Base-by-base conservation (phyloP, 306 rosid species). In the Lathyrus aphaca region DNA sequence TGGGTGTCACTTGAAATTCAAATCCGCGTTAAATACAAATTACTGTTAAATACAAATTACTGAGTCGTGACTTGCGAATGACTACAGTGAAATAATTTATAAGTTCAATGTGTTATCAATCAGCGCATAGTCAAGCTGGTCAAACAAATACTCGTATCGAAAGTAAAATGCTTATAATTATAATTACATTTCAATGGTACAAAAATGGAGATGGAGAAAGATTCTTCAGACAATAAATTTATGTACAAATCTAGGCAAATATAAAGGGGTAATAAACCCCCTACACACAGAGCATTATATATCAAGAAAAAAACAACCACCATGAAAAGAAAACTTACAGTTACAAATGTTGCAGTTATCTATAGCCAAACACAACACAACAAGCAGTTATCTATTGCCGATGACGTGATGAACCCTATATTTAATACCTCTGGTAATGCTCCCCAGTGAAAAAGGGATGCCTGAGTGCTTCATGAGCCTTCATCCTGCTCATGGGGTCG, bases 361-460 rank as follows among this genome's bases (percentile, higher is more conserved):
- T 51, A 61, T 30, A 48, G 68, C 74, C 14, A 53, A 56, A 53
- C 54, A 51, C 29, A 76, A 72, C 54, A 32, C 25, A 11, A 13
- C 35, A 54, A 23, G 5, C 10, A 21, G 8, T 53, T 53, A 53
- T 21, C 59, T 53, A 11, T 21, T 19, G 3, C 15, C 59, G 15
- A 21, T 23, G 59, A 10, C 9, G 3, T 53, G 32, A 39, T 62
- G 50, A 39, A 38, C 35, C 53, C 14, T 40, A 67, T 61, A 40
- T 62, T 79, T 59, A 74, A 66, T 66, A 83, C 76, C 89, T 84
- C 61, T 75, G 77, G 3, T 75, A 61, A 61, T 71, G 75, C 25
- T 88, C 85, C 83, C 81, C 71, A 0, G 85, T 66, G 68, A 91
- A 85, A 83, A 91, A 88, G 1, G 97, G 82, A 39, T 91, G 97